Conservation (phyloP, 2,329 filamentous ascomycete genomes). For the Lachnellula suecica region DNA sequence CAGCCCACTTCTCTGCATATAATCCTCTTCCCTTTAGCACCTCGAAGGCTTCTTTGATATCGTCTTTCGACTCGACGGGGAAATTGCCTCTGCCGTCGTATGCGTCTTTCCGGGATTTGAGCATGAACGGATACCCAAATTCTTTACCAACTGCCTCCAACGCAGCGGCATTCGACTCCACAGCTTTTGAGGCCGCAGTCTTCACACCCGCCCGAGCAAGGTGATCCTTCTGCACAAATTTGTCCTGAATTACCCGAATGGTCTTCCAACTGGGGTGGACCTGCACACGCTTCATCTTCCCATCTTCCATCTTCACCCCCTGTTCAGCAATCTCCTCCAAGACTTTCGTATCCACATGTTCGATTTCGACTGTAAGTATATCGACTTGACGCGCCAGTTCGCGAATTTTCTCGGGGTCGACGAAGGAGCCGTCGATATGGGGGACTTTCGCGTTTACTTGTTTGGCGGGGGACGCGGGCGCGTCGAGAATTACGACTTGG, state of each 20-base stretch:
- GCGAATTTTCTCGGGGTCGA: conserved; percentile 74
- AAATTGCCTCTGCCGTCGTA: conserved; percentile 88
- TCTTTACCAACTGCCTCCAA: conserved; percentile 61
- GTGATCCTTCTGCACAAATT: conserved; percentile 85
- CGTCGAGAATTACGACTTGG: conserved; percentile 79
- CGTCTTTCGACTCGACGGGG: conserved; percentile 56
- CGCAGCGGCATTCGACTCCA: conserved; percentile 50
- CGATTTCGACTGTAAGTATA: conserved; percentile 89
- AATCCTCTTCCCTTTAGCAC: conserved; percentile 69
- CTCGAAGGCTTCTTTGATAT: conserved; percentile 65
- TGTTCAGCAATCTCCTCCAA: conserved; percentile 76
- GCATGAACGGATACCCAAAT: conserved; percentile 84
- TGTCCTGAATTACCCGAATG: conserved; percentile 88
- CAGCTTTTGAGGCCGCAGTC: conserved; percentile 66
- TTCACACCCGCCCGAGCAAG: conserved; percentile 67
- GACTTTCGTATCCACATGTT: conserved; percentile 89
- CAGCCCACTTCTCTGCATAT: conserved; percentile 87
- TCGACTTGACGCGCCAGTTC: conserved; percentile 76
- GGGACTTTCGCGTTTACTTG: conserved; percentile 74
- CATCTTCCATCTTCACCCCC: conserved; percentile 55
- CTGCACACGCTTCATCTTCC: conserved; percentile 50
- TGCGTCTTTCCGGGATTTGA: conserved; percentile 86
- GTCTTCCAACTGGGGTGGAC: conserved; percentile 85
- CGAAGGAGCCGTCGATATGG: conserved; percentile 86
- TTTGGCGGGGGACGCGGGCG: conserved; percentile 75